These are phyloP conservation scores for Obelidium mucronatum DNA, from an alignment of 192 early-diverging fungal genomes.

Conservation along the genomic window DNA sequence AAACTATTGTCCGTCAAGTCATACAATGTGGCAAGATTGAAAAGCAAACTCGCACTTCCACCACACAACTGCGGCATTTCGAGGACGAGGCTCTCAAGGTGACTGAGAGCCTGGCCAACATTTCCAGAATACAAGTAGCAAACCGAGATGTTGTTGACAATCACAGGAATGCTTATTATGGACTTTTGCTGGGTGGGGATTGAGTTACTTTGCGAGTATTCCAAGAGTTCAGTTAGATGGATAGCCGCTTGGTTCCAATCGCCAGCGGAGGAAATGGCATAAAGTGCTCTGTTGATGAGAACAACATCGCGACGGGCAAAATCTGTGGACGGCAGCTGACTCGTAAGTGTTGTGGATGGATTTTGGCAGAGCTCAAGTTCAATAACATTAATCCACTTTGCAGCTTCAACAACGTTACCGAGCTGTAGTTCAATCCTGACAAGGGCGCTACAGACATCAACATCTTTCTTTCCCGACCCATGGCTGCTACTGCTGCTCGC, in stretches of 20 bases:
- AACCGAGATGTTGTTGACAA: slow-evolving; percentile 57
- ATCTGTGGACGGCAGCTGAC: neutral
- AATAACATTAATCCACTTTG: neutral
- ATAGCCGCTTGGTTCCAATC: slow-evolving; percentile 24
- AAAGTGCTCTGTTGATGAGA: slow-evolving; percentile 41
- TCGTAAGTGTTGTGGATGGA: neutral
- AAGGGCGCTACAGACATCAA: slow-evolving; percentile 37
- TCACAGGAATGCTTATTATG: neutral
- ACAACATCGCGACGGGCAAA: slow-evolving; percentile 30
- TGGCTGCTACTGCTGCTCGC: neutral
- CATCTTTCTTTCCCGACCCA: too few relatives aligned
- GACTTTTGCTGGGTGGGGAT: neutral
- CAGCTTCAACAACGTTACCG: slow-evolving; percentile 42
- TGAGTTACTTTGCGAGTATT: neutral
- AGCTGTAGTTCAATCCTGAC: slow-evolving; percentile 49
- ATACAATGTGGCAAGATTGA: slow-evolving; percentile 56
- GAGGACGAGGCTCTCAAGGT: slow-evolving; percentile 47
- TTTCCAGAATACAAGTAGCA: slow-evolving; percentile 54
- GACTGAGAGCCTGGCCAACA: slow-evolving; percentile 44
- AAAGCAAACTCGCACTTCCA: slow-evolving; percentile 38
- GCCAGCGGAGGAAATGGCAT: slow-evolving; percentile 37
- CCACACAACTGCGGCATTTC: slow-evolving; percentile 41
- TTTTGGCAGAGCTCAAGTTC: slow-evolving; percentile 1
- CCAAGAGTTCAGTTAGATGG: slow-evolving; percentile 41
- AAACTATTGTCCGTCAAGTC: slow-evolving; percentile 50